phyloP scores from a whole-genome alignment of 2,329 filamentous ascomycete species.

The Elsinoe necatrix region DNA sequence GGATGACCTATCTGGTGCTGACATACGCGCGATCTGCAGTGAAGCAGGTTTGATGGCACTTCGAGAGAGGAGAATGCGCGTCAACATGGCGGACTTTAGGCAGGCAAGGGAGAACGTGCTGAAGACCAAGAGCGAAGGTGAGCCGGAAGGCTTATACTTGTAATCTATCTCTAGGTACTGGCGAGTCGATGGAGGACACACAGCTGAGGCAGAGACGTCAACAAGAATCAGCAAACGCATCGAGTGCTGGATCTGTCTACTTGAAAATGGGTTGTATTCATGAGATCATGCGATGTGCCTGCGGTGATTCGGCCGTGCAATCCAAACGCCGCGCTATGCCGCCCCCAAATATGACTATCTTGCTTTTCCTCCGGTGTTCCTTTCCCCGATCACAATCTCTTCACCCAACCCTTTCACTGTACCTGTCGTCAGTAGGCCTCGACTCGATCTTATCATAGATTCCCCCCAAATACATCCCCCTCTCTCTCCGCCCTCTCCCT shows the following conservation, averaged over 20 bases:
- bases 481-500: slow-evolving; percentile 28
- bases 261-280: too few relatives aligned
- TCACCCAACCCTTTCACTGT: neutral
- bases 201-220: neutral
- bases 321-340: slow-evolving; percentile 7
- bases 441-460: neutral
- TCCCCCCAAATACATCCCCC: slow-evolving; percentile 35
- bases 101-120: slow-evolving; percentile 86
- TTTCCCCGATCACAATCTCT: neutral
- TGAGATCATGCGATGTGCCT: too few relatives aligned
- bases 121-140: slow-evolving; percentile 97
- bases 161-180: slow-evolving; percentile 44
- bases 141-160: slow-evolving; percentile 97
- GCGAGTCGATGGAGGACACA: neutral
- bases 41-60: slow-evolving; percentile 92
- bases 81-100: slow-evolving; percentile 98
- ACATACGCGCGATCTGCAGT: slow-evolving; percentile 98
- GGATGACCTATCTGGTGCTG: slow-evolving; percentile 91
- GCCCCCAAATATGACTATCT: neutral
- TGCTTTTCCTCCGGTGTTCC: too few relatives aligned
- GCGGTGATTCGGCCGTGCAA: neutral
- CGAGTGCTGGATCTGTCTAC: neutral
- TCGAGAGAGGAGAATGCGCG: slow-evolving; percentile 90
- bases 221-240: neutral
- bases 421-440: neutral